Conservation (phyloP, 352 stramenopile species). For the Pythium scleroteichum region DNA sequence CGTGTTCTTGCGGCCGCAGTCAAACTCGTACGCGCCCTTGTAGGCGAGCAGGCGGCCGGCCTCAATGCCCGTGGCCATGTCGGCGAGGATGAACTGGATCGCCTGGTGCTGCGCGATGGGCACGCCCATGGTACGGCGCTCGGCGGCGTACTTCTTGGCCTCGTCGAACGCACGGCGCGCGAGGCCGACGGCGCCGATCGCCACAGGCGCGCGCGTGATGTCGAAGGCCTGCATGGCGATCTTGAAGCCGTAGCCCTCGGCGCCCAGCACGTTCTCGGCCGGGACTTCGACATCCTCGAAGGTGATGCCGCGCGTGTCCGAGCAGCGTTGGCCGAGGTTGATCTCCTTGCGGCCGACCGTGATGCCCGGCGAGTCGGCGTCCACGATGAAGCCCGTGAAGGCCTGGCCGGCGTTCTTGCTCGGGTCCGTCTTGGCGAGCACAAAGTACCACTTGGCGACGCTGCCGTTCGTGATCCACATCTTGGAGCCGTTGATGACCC, state of each 20-base stretch:
- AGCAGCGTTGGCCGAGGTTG: constrained; percentile 91
- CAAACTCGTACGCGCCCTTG: constrained; percentile 89
- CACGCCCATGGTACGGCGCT: constrained; percentile 88
- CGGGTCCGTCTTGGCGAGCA: constrained; percentile 89
- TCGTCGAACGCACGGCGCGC: constrained; percentile 89
- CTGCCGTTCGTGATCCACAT: constrained; percentile 95
- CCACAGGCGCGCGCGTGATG: constrained; percentile 87
- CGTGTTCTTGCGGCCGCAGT: constrained; percentile 89
- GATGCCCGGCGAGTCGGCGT: constrained; percentile 85
- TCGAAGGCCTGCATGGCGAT: constrained; percentile 93
- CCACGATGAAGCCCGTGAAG: constrained; percentile 92
- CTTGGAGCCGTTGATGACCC: constrained; percentile 92
- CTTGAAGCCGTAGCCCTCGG: constrained; percentile 90
- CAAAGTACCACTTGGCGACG: constrained; percentile 91
- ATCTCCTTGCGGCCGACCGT: constrained; percentile 89
- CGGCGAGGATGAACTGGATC: constrained; percentile 89
- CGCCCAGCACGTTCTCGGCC: constrained; percentile 84
- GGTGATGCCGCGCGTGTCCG: constrained; percentile 88
- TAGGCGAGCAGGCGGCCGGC: constrained; percentile 82
- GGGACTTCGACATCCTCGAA: constrained; percentile 91
- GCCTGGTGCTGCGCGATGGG: constrained; percentile 87
- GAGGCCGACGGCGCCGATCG: constrained; percentile 84
- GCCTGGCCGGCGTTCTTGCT: constrained; percentile 65
- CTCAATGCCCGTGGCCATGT: constrained; percentile 91
- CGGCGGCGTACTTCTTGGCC: constrained; percentile 81